Evolutionary conservation across 2,329 filamentous ascomycete species (phyloP).

Genomic region (Apiospora marii): DNA sequence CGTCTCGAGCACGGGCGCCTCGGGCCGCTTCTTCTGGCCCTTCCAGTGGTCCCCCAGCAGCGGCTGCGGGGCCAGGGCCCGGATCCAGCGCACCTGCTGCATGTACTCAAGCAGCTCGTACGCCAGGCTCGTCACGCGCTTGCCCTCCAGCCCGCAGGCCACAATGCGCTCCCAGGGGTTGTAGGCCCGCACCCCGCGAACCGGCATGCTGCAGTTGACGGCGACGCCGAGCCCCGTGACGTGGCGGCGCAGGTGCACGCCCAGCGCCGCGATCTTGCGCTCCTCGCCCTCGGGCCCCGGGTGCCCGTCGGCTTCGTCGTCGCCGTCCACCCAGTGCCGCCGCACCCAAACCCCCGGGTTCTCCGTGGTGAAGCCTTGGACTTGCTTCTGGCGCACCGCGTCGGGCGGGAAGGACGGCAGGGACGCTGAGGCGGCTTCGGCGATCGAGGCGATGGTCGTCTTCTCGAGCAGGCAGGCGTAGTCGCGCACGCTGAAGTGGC

Average conservation of each 20-base stretch:
- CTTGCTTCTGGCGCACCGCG: slow-evolving; percentile 53
- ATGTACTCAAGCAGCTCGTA: slow-evolving; percentile 51
- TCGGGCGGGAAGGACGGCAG: background rate
- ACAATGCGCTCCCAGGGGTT: slow-evolving; percentile 77
- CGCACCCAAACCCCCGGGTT: slow-evolving; percentile 87
- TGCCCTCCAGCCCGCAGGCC: slow-evolving; percentile 87
- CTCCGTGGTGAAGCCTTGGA: slow-evolving; percentile 66
- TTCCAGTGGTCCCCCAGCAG: background rate
- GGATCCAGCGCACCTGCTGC: slow-evolving; percentile 21
- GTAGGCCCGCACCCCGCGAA: slow-evolving; percentile 43
- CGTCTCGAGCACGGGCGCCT: background rate
- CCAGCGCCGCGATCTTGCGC: slow-evolving; percentile 87
- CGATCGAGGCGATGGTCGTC: slow-evolving; percentile 73
- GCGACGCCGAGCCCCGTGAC: slow-evolving; percentile 86
- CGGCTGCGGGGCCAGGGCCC: slow-evolving; percentile 25
- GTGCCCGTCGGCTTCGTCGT: background rate
- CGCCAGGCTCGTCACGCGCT: slow-evolving; percentile 77
- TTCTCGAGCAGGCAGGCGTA: slow-evolving; percentile 84
- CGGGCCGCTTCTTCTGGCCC: background rate
- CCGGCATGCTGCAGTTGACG: slow-evolving; percentile 75
- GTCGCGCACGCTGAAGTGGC: slow-evolving; percentile 70
- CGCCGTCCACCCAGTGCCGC: slow-evolving; percentile 32
- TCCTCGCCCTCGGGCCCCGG: slow-evolving; percentile 38
- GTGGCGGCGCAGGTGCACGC: slow-evolving; percentile 88
- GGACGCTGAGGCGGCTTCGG: slow-evolving; percentile 30